A percentile compares a stretch with the other conserved stretches of the same genome.
phyloP scores from a whole-genome alignment of 179 eudicot species.

The Vitellaria paradoxa region DNA sequence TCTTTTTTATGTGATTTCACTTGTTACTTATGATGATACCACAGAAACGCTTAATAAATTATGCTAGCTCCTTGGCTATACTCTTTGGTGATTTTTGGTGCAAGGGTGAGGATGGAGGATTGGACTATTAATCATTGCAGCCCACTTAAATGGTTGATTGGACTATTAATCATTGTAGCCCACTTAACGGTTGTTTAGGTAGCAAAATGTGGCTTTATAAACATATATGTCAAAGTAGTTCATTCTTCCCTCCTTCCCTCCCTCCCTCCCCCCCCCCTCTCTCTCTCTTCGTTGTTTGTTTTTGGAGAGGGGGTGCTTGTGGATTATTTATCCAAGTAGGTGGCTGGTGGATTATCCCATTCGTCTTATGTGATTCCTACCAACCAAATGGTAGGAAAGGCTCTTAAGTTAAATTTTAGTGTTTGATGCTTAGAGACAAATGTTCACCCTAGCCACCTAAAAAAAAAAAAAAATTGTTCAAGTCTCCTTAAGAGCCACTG shows the following conservation, averaged over 20 bases:
- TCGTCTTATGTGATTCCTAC: not conserved
- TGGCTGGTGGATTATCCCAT: conserved; percentile 3
- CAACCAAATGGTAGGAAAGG: not conserved
- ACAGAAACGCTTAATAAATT: not conserved
- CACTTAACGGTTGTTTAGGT: not conserved
- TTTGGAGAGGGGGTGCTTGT: no score
- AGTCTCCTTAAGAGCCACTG: not conserved
- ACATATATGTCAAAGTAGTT: not conserved
- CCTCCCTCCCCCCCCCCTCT: no score
- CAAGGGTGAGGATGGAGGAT: not conserved
- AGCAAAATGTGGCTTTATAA: not conserved
- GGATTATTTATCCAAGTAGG: not conserved
- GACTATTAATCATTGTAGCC: not conserved
- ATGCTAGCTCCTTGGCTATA: not conserved
- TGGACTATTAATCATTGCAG: not conserved
- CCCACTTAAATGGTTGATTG: not conserved
- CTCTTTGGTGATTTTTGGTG: not conserved
- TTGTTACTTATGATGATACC: not conserved
- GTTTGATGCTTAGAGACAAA: not conserved
- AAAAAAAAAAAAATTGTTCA: not conserved
- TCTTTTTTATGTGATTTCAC: not conserved
- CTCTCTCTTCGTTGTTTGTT: not conserved
- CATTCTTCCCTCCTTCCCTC: not conserved
- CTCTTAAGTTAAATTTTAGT: not conserved
- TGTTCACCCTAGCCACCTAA: no score